phyloP scores from a whole-genome alignment of 2,329 filamentous ascomycete genomes.

The Rasamsonia emersonii region DNA sequence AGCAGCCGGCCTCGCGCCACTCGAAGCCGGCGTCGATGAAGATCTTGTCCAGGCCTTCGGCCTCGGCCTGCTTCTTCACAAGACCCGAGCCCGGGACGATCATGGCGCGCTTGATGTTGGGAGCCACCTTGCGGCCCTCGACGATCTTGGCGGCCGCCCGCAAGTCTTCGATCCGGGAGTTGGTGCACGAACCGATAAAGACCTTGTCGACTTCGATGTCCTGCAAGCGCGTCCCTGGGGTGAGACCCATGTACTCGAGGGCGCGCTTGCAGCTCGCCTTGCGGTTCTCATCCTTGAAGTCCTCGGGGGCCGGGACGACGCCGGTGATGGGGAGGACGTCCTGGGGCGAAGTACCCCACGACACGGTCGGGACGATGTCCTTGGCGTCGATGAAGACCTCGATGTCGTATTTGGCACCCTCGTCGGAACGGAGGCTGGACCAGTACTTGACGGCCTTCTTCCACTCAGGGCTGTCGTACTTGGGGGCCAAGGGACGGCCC shows the following conservation, averaged over 20 bases:
- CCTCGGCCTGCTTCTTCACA: slow-evolving; percentile 84
- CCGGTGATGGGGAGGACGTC: slow-evolving; percentile 93
- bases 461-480: slow-evolving; percentile 78
- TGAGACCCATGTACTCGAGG: slow-evolving; percentile 94
- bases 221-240: slow-evolving; percentile 77
- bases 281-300: slow-evolving; percentile 70
- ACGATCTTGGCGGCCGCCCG: slow-evolving; percentile 79
- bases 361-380: slow-evolving; percentile 87
- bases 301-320: slow-evolving; percentile 80
- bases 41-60: slow-evolving; percentile 86
- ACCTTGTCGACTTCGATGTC: slow-evolving; percentile 92
- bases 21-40: slow-evolving; percentile 90
- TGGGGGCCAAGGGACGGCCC: slow-evolving; percentile 78
- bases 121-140: slow-evolving; percentile 75
- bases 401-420: slow-evolving; percentile 80
- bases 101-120: slow-evolving; percentile 89
- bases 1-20: slow-evolving; percentile 97
- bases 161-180: slow-evolving; percentile 92
- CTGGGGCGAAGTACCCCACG: slow-evolving; percentile 95
- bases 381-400: slow-evolving; percentile 85
- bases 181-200: slow-evolving; percentile 97
- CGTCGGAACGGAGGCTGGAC: slow-evolving; percentile 75
- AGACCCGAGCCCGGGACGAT: slow-evolving; percentile 92
- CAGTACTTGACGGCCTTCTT: slow-evolving; percentile 81
- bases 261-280: slow-evolving; percentile 71